Conservation (phyloP, 345 rosid genomes). For the Noccaea bulbosa region DNA sequence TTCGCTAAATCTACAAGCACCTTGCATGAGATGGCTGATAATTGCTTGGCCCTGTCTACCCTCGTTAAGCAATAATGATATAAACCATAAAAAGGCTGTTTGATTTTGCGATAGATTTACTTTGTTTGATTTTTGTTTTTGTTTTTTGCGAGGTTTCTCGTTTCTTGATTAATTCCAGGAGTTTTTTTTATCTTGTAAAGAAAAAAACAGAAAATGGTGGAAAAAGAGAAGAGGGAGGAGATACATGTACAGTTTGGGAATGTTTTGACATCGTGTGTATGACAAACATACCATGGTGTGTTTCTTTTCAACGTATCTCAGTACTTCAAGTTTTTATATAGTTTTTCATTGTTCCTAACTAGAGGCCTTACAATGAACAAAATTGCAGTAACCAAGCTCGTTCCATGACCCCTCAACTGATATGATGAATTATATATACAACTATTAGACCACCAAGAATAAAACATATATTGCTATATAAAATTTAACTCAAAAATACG, state of each 20-base stretch:
- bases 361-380: too few species aligned
- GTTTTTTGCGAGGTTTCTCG: background rate
- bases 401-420: too few species aligned
- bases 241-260: slow-evolving; percentile 10
- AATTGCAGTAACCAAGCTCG: too few species aligned
- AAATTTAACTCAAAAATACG: too few species aligned
- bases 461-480: too few species aligned
- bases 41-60: slow-evolving; percentile 36
- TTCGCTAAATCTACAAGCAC: slow-evolving; percentile 14
- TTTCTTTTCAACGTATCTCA: slow-evolving; percentile 1
- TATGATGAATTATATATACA: too few species aligned
- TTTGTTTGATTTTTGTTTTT: background rate
- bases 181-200: background rate
- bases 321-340: too few species aligned
- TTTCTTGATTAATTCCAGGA: background rate
- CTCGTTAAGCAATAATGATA: slow-evolving; percentile 32
- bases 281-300: background rate
- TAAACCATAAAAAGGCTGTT: background rate
- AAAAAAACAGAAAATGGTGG: background rate
- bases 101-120: background rate
- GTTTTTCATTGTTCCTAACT: too few species aligned
- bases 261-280: slow-evolving; percentile 12
- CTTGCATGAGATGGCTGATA: slow-evolving; percentile 46
- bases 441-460: too few species aligned
- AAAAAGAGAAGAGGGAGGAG: background rate